Percentiles rank a stretch among this genome's conserved stretches.
phyloP scores from a whole-genome alignment of 148 eudicot species.

The Camellia japonica region DNA sequence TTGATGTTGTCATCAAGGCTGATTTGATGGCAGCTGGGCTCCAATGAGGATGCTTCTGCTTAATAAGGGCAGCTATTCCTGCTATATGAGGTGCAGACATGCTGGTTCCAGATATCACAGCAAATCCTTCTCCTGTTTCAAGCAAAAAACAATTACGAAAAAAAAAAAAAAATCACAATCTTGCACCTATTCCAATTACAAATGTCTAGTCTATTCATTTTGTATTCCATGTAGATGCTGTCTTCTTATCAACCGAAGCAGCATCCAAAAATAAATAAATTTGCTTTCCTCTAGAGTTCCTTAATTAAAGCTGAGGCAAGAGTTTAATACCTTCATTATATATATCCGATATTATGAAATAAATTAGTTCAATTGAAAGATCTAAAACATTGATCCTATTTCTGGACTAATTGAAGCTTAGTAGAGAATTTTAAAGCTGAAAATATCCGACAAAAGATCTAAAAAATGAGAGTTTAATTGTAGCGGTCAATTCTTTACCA shows the following conservation, averaged over 20 bases:
- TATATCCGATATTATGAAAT: neutral
- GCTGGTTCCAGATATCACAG: constrained; percentile 98
- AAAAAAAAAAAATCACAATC: neutral
- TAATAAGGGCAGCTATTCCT: constrained; percentile 93
- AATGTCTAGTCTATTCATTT: neutral
- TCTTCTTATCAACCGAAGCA: neutral
- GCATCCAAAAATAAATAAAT: neutral
- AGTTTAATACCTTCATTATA: neutral
- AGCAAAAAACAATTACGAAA: neutral
- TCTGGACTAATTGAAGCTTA: neutral
- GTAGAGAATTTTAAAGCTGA: neutral
- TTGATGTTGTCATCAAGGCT: constrained; percentile 90
- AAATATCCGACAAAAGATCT: neutral
- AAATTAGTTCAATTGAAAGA: neutral
- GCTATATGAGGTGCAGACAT: constrained; percentile 99
- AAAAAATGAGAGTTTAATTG: neutral
- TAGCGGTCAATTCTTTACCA: constrained; percentile 40
- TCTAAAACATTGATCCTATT: neutral
- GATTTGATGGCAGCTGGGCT: constrained; percentile 99
- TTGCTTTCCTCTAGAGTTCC: neutral
- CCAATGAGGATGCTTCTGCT: constrained; percentile 94
- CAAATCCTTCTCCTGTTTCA: constrained; percentile 87
- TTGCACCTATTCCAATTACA: too few species aligned
- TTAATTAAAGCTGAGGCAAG: neutral
- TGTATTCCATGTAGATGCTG: neutral